Evolutionary conservation across 2,329 filamentous ascomycete genomes (phyloP).

Genomic region (Fusarium protoensiforme): DNA sequence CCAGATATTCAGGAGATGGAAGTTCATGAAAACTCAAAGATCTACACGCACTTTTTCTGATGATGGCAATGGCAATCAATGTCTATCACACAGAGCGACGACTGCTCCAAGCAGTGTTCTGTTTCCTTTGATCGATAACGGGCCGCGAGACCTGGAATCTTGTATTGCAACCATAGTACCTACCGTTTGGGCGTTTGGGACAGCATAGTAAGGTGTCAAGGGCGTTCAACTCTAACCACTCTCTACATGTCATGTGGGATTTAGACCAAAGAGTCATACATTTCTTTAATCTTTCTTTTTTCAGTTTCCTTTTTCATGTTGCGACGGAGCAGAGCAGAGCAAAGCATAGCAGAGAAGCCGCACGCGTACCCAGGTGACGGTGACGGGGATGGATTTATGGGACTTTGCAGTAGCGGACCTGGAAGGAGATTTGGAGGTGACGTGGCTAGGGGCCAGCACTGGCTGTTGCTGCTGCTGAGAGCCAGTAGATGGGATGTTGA

Average conservation of each 20-base stretch:
- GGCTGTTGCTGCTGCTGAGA: conserved; percentile 26
- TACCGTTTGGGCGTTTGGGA: conserved; percentile 64
- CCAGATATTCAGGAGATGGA: conserved; percentile 86
- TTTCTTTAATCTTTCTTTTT: conserved; percentile 49
- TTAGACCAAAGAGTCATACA: conserved; percentile 51
- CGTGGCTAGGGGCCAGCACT: conserved; percentile 30
- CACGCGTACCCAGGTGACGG: neutral
- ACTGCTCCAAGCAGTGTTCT: conserved; percentile 40
- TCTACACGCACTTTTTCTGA: conserved; percentile 99
- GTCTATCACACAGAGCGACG: conserved; percentile 38
- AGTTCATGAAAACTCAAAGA: conserved; percentile 98
- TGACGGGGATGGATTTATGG: conserved; percentile 31
- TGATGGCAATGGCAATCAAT: conserved; percentile 49
- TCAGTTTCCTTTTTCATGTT: conserved; percentile 32
- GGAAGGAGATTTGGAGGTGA: conserved; percentile 27
- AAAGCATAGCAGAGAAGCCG: neutral
- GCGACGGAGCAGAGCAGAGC: conserved; percentile 11
- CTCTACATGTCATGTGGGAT: conserved; percentile 50
- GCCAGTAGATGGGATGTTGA: conserved; percentile 24
- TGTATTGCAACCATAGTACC: conserved; percentile 64
- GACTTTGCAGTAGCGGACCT: conserved; percentile 29
- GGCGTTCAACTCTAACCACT: conserved; percentile 60
- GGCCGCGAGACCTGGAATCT: conserved; percentile 48
- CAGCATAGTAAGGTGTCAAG: conserved; percentile 69
- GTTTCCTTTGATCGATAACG: conserved; percentile 41